phyloP scores from a whole-genome alignment of 2,329 filamentous ascomycete species.

The Fusarium sp. region DNA sequence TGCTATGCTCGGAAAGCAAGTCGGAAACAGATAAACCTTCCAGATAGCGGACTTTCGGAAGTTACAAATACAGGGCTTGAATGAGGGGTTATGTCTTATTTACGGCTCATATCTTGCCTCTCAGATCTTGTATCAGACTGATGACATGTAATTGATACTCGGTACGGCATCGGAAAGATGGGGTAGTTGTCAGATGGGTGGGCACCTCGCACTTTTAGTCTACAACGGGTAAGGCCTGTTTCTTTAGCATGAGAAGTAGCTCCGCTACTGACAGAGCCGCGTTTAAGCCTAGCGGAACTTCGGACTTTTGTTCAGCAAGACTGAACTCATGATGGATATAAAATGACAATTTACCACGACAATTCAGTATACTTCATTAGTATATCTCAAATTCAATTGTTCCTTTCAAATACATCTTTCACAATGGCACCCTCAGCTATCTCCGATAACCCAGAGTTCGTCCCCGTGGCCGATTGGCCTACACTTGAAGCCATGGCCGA shows the following conservation, averaged over 20 bases:
- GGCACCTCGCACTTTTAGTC: conserved; percentile 10
- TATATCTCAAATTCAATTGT: too few species aligned
- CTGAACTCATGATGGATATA: not conserved
- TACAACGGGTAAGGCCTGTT: not conserved
- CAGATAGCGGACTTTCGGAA: not conserved
- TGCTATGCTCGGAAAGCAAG: not conserved
- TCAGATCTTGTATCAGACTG: fast-evolving
- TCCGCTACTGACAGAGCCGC: not conserved
- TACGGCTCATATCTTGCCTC: not conserved
- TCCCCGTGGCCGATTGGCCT: conserved; percentile 19
- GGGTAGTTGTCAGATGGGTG: not conserved
- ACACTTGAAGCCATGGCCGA: conserved; percentile 21
- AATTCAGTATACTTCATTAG: too few species aligned
- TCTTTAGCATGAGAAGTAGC: not conserved
- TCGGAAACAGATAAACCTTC: not conserved
- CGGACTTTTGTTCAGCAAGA: not conserved
- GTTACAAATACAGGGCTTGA: too few species aligned
- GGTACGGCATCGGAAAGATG: not conserved
- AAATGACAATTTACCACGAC: not conserved
- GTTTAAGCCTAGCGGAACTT: not conserved
- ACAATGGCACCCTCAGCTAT: not conserved
- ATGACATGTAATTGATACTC: not conserved
- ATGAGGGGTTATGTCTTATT: too few species aligned
- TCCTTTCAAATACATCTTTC: too few species aligned
- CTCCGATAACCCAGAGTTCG: not conserved